Evolutionary conservation across 1,284 basidiomycete genomes (phyloP), one percentile per base, ranked within the genome.

Genomic region (Fomes fomentarius): DNA sequence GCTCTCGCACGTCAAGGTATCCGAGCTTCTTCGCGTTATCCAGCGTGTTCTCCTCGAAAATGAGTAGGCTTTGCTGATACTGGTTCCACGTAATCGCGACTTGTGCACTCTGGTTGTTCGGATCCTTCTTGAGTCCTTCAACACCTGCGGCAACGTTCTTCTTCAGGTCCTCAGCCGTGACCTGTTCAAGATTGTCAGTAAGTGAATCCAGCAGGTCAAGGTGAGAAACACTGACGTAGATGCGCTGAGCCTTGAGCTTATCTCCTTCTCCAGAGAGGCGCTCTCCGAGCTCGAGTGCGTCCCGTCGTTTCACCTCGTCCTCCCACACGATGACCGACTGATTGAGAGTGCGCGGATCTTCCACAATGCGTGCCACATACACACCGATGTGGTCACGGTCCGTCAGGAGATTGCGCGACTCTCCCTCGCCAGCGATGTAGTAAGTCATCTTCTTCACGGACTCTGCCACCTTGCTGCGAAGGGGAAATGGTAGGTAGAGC

Each of bases 301-400:
- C 56, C 3, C 26, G 11, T 43, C 58, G 58, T 3, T 64, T 61
- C 7, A 62, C 48, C 47, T 67, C 61, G 50, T 69, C 65, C n/a
- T 63, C 58, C 65, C 66, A 68, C 11, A 63, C 52, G 50, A 69
- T 65, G 15, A 70, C 63, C 50, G 65, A 60, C 15, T 49, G 52
- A 48, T 68, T 63, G 30, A 65, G 46, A n/a, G 68, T 68, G 7
- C 68, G 60, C 24, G 58, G 48, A 34, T 70, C 68, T 3, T 47
- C 54, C 45, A 68, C 37, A 43, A 66, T 64, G 17, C 63, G 52
- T 30, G 57, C 63, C 30, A 64, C 60, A 41, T 52, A 66, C n/a
- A 30, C 17, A 11, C 66, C 66, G 49, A 66, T 56, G 44, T 58
- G 39, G 11, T 50, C 17, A 15, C 50, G 24, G 43, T 61, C 42